These are phyloP conservation scores for Debaryomyces maramus DNA, from an alignment of 805 yeast species.

Conservation along the genomic window DNA sequence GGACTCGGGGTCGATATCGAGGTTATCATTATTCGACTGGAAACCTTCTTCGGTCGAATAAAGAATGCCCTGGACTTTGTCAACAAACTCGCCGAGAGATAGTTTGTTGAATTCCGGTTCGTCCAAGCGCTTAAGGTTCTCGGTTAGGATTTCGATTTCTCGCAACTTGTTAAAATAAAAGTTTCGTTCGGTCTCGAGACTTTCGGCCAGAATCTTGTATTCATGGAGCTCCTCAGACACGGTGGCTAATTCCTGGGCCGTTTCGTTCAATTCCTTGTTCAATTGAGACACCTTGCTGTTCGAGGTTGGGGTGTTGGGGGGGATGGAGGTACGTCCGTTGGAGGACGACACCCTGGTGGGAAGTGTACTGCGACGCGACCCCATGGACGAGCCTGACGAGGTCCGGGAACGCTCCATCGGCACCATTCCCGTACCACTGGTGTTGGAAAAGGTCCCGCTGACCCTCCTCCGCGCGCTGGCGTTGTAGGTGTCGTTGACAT, in stretches of 20 bases:
- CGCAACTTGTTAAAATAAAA: slow-evolving; percentile 88
- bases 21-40: slow-evolving; percentile 37
- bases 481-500: slow-evolving; percentile 64
- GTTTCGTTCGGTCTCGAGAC: slow-evolving; percentile 78
- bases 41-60: slow-evolving; percentile 86
- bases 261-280: slow-evolving; percentile 44
- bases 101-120: slow-evolving; percentile 27
- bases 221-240: slow-evolving; percentile 56
- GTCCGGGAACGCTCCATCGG: slow-evolving; percentile 6
- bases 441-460: slow-evolving; percentile 1
- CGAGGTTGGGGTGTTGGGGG: slow-evolving; percentile 7
- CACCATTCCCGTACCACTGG: slow-evolving; percentile 1
- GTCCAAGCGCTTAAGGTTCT: slow-evolving; percentile 41
- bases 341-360: slow-evolving; percentile 20
- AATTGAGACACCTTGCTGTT: slow-evolving; percentile 14
- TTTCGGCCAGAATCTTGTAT: slow-evolving; percentile 58
- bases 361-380: slow-evolving; percentile 8
- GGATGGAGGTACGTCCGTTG: slow-evolving; percentile 6
- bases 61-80: slow-evolving; percentile 71
- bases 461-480: slow-evolving; percentile 41
- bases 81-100: slow-evolving; percentile 28
- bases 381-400: slow-evolving; percentile 6
- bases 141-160: slow-evolving; percentile 81
- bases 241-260: slow-evolving; percentile 39
- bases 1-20: slow-evolving; percentile 16